These are phyloP conservation scores for Cardamine chenopodiifolia DNA, from an alignment of 345 rosid genomes.

Conservation along the genomic window DNA sequence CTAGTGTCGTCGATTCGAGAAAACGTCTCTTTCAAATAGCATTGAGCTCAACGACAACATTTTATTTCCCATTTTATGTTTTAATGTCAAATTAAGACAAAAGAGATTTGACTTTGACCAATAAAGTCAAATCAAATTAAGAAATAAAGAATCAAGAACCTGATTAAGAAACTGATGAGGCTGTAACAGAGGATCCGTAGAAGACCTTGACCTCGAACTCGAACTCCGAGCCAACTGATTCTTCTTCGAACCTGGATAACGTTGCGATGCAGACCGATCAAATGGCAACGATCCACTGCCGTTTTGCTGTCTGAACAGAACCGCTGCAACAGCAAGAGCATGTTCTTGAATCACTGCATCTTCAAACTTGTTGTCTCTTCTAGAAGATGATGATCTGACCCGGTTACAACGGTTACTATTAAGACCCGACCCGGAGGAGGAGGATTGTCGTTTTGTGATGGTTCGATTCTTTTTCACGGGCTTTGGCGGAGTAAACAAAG, in stretches of 20 bases:
- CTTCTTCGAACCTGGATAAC: constrained; percentile 72
- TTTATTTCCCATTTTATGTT: background rate
- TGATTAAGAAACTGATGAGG: constrained; percentile 88
- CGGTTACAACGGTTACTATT: constrained; percentile 56
- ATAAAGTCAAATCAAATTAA: background rate
- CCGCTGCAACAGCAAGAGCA: constrained; percentile 77
- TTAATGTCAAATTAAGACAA: background rate
- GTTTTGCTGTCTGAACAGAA: constrained; percentile 60
- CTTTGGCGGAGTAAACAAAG: constrained; percentile 54
- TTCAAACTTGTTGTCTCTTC: constrained; percentile 58
- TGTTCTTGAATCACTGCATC: constrained; percentile 71
- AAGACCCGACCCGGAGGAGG: constrained; percentile 28
- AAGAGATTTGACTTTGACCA: background rate
- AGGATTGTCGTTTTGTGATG: constrained; percentile 44
- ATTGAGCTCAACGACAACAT: background rate
- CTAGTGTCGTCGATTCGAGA: too few relatives aligned
- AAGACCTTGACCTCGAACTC: constrained; percentile 81
- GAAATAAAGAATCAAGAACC: constrained; percentile 45
- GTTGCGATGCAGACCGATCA: constrained; percentile 77
- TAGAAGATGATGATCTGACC: constrained; percentile 61
- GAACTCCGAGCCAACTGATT: constrained; percentile 83
- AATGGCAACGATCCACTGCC: constrained; percentile 52
- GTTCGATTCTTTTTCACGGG: constrained; percentile 53
- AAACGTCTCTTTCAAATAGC: background rate
- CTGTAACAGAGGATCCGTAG: constrained; percentile 81